These are phyloP conservation scores for Serendipita sp. DNA, from an alignment of 768 basidiomycete species.

Conservation along the genomic window DNA sequence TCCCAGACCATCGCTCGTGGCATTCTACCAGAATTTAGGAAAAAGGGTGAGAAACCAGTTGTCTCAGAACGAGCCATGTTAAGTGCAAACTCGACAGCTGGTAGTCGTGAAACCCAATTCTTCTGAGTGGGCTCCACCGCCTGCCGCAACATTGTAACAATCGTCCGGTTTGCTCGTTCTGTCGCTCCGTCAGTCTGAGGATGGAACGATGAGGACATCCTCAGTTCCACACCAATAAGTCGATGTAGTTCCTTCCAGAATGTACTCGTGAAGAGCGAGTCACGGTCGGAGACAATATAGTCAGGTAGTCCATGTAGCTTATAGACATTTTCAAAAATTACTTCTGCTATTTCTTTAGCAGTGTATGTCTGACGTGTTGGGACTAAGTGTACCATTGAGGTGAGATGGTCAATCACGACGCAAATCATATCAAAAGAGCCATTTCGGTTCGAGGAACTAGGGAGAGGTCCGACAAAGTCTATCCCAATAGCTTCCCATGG, in stretches of 20 bases:
- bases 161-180: constrained; percentile 22
- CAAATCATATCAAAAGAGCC: constrained; percentile 17
- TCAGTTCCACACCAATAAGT: constrained; percentile 19
- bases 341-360: constrained; percentile 22
- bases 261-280: constrained; percentile 27
- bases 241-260: constrained; percentile 27
- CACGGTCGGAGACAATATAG: constrained; percentile 27
- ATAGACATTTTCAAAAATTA: constrained; percentile 24
- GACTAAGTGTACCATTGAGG: constrained; percentile 18
- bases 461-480: constrained; percentile 27
- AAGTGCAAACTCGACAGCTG: constrained; percentile 25
- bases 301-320: constrained; percentile 26
- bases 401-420: constrained; percentile 17
- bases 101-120: constrained; percentile 20
- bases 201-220: constrained; percentile 28
- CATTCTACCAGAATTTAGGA: constrained; percentile 21
- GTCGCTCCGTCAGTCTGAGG: constrained; percentile 29
- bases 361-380: constrained; percentile 20
- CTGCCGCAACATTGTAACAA: constrained; percentile 20
- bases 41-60: constrained; percentile 26
- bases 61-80: constrained; percentile 22
- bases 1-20: constrained; percentile 22
- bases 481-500: constrained; percentile 21
- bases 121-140: constrained; percentile 17
- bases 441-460: constrained; percentile 20